Evolutionary conservation across 306 rosid species (phyloP), one percentile per base, ranked within the genome.

Genomic region (Urtica urens): DNA sequence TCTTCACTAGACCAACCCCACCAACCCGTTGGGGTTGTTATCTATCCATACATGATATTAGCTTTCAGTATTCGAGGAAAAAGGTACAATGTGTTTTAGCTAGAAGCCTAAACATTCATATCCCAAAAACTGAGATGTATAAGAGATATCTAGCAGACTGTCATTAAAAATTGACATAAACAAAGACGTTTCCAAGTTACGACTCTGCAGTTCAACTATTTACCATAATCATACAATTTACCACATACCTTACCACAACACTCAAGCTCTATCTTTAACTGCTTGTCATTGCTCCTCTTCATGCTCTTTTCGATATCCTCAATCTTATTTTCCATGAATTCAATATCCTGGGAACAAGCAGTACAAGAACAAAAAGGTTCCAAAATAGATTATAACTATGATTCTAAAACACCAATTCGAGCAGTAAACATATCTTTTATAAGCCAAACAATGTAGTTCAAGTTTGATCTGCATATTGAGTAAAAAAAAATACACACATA

Each of bases 271-370:
- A 90, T 53, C 67, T 90, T 90, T 48, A 90, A 67, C 62, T 82
- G 95, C 76, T 90, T 90, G 78, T 90, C 99, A 47, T 90, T 90
- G 83, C 99, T 90, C 73, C 99, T 79, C 81, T 85, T 90, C 99
- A 90, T 81, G 82, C 95, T 85, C 75, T 90, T 90, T 53, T 85
- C 99, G 43, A 85, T 14, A 73, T 90, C 99, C 66, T 90, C 99
- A 41, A 73, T 58, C 67, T 79, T 79, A 53, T 59, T 82, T 41
- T 90, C 86, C 55, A 90, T 69, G 68, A 85, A 90, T 67, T 90
- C 99, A 73, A 85, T 28, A 61, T 90, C 99, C 99, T 90, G 43
- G 9, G 58, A 51, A 51, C 38, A 7, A 45, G 31, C 21, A 17
- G 41, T 13, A 48, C 38, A 64, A 48, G 3, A 33, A 26, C 24